Evolutionary conservation across 495 filamentous ascomycete genomes (phyloP), one percentile per base, ranked within the genome.

Genomic region (Tuber aestivum): DNA sequence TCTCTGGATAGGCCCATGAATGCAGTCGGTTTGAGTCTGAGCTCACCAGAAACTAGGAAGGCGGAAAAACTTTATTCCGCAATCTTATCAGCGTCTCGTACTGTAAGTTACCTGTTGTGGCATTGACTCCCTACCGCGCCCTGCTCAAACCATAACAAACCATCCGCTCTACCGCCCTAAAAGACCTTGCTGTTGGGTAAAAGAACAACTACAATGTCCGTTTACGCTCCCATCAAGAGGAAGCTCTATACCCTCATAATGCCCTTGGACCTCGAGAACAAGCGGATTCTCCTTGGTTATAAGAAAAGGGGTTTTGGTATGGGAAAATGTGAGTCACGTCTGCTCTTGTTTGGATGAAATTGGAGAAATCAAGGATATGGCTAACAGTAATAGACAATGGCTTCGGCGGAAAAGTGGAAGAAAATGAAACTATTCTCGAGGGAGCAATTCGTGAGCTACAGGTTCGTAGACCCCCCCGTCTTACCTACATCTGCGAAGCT

Each of bases 381-480:
- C 71, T 50, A 70, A 48, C 35, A n/a, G 9, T 23, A 23, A 37
- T 12, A 82, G 82, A 83, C 40, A 83, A 83, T 72, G 82, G 82
- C n/a, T 83, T 83, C n/a, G 82, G 82, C 37, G 82, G 82, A 40
- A 83, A 83, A 68, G 79, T 83, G 56, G 82, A 83, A 38, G 74
- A 56, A 32, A 73, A 70, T 2, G 82, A 83, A 73, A 81, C 82
- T 21, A 77, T 81, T 65, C 41, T 74, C 20, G 79, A 79, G 41
- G 82, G 82, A 38, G 81, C 81, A 69, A 73, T 74, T 44, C 81
- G 81, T 56, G 81, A 83, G 69, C 76, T 83, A 20, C 79, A 81
- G 50, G 79, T 80, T 70, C 37, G 44, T 35, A 45, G 44, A 50
- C 72, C 50, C 21, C 50, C 21, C 10, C 32, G 27, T 1, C 41